Base-by-base conservation (phyloP, 169 alveolate genomes). In the Plasmodium blacklocki region DNA sequence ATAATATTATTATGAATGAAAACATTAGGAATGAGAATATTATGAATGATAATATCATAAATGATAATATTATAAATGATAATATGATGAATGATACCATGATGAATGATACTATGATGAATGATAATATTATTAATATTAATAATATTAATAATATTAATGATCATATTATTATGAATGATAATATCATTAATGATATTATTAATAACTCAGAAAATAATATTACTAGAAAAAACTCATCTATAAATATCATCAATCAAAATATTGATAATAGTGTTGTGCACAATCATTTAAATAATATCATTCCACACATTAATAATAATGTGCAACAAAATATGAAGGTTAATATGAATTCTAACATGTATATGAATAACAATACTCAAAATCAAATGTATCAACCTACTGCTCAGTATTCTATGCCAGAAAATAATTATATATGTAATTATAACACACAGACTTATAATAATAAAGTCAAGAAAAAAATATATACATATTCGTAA, bases 211-310 rank as follows among this genome's bases (percentile, higher is more conserved):
- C 85, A 70, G 86, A 83, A 56, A 49, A 15, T 14, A 39, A 47
- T n/a, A 56, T n/a, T 12, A 15, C 73, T 8, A 32, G 45, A 32
- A 71, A 67, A 52, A 83, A 83, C 59, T 14, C 85, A 14, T n/a
- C 91, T 15, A 47, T 83, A 52, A 83, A 83, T 70, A 54, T 68
- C 18, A 70, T 83, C 58, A 83, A 83, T 70, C 86, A 83, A 68
- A 83, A 83, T 70, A 47, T 83, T 39, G 85, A 83, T 63, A 68
- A 83, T 50, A 39, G n/a, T 32, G 60, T 83, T 29, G 26, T 72
- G 47, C 73, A 83, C 45, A 68, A 52, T 32, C 86, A 70, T 70
- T 58, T 83, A 63, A 83, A 26, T 32, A 83, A 70, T 62, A 58
- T 71, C 39, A 45, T 59, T 39, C 23, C 91, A 43, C 56, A 83